Conservation (phyloP, 139 green algal genomes). For the Eudorina sp. region DNA sequence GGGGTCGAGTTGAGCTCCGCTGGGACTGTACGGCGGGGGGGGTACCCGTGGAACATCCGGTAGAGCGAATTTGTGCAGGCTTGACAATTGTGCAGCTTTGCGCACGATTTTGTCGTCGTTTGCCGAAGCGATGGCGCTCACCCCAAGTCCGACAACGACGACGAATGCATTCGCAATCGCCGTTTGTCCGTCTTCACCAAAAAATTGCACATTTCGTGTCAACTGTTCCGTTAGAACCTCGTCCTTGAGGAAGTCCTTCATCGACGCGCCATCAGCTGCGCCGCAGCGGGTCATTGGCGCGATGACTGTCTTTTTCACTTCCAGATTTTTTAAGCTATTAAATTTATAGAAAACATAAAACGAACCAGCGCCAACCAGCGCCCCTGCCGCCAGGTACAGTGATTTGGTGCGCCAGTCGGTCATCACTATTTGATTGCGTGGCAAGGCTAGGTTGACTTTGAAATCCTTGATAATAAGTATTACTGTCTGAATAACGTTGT, state of each 20-base stretch:
- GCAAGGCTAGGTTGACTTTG: no score
- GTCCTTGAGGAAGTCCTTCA: slow-evolving; percentile 68
- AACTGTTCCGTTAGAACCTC: slow-evolving; percentile 90
- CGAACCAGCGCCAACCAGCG: neutral
- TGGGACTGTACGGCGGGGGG: no score
- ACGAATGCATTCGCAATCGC: slow-evolving; percentile 85
- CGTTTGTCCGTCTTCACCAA: slow-evolving; percentile 82
- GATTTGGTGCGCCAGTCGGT: slow-evolving; percentile 5
- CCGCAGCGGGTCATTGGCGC: neutral
- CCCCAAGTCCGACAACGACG: slow-evolving; percentile 94
- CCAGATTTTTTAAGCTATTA: no score
- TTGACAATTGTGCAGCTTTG: no score
- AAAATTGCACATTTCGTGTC: slow-evolving; percentile 97
- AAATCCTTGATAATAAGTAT: no score
- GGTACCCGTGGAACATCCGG: no score
- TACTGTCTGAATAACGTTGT: no score
- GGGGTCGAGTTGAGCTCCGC: no score
- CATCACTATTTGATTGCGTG: no score
- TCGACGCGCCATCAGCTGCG: neutral
- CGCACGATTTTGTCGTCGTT: no score
- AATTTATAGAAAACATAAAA: neutral
- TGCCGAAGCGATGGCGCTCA: slow-evolving; percentile 61
- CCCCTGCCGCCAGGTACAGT: neutral
- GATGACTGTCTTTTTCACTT: neutral
- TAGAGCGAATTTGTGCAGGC: no score